Evolutionary conservation across 2,329 filamentous ascomycete genomes (phyloP), one percentile per base, ranked within the genome.

Genomic region (Ilyonectria robusta): DNA sequence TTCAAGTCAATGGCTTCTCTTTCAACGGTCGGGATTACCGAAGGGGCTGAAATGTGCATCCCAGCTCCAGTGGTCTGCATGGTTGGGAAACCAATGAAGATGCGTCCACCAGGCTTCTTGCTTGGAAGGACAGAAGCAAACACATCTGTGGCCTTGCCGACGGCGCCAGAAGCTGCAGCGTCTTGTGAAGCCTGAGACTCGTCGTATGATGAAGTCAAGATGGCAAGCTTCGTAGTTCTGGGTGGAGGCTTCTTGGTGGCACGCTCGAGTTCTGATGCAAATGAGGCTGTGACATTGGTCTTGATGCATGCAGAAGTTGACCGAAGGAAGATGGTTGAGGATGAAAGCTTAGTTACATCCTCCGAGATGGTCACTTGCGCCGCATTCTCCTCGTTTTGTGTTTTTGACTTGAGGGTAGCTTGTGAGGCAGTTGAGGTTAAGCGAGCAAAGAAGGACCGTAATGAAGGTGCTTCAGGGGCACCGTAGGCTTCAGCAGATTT

Each of bases 51-150:
- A 33, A 99, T 93, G 79, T 99, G 96, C 78, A 97, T 93, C 17
- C 95, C 93, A 31, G 95, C 91, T 61, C 95, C 96, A 0, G 97
- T 99, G 0, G 96, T 99, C 82, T 99, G 96, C 73, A 95, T 95
- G 1, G 96, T 99, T 3, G 96, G 95, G 77, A 99, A 99, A 0
- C 96, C 96, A 76, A 99, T 99, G 76, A 98, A 99, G 61, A 99
- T 93, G 59, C 94, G 91, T 7, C 96, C 96, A 9, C 89, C 89
- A 0, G 88, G 88, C 73, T 93, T 93, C 79, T 94, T 97, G 64
- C 89, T 94, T 2, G 96, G 96, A 6, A 98, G 82, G 1, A 99
- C 95, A 1, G 95, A 96, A 1, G 93, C 89, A 79, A 99, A 98
- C 8, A 99, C 91, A 77, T 97, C 94, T 1, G 88, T 86, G 3